Evolutionary conservation across 352 stramenopile species (phyloP).

Genomic region (Phytopythium chamaehyphon): DNA sequence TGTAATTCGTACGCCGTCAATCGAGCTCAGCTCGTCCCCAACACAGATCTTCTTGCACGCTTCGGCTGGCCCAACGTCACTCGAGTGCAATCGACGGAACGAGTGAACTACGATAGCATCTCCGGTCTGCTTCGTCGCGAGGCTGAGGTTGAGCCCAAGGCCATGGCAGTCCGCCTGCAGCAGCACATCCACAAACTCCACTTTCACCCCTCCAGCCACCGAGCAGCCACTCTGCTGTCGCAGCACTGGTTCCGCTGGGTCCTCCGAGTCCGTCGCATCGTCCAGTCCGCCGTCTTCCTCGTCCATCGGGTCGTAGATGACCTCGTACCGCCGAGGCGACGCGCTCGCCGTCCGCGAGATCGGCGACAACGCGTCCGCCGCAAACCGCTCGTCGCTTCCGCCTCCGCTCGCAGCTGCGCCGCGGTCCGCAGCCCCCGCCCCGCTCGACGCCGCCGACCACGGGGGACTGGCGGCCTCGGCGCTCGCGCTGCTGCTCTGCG

Average conservation of each 20-base stretch:
- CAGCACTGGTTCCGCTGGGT: background rate
- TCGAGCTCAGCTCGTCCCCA: constrained; percentile 35
- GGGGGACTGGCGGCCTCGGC: background rate
- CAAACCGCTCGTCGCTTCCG: background rate
- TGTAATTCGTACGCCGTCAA: constrained; percentile 34
- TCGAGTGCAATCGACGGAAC: constrained; percentile 32
- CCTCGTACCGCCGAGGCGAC: background rate
- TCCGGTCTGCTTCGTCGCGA: background rate
- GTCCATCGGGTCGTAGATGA: background rate
- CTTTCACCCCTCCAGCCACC: background rate
- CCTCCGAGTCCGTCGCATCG: background rate
- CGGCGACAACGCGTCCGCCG: background rate
- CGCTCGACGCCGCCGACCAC: background rate
- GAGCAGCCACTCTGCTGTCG: background rate
- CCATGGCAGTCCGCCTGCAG: constrained; percentile 40
- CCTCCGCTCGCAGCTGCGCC: background rate
- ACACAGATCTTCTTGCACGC: constrained; percentile 30
- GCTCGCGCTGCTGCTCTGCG: constrained; percentile 3
- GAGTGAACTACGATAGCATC: constrained; percentile 27
- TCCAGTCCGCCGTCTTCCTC: background rate
- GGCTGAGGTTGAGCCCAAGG: constrained; percentile 37
- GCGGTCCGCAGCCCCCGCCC: background rate
- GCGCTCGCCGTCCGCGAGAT: background rate
- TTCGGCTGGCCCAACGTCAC: constrained; percentile 48
- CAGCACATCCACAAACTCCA: constrained; percentile 32